Evolutionary conservation across 352 stramenopile species (phyloP).

Genomic region (Phytophthora niederhauseri): DNA sequence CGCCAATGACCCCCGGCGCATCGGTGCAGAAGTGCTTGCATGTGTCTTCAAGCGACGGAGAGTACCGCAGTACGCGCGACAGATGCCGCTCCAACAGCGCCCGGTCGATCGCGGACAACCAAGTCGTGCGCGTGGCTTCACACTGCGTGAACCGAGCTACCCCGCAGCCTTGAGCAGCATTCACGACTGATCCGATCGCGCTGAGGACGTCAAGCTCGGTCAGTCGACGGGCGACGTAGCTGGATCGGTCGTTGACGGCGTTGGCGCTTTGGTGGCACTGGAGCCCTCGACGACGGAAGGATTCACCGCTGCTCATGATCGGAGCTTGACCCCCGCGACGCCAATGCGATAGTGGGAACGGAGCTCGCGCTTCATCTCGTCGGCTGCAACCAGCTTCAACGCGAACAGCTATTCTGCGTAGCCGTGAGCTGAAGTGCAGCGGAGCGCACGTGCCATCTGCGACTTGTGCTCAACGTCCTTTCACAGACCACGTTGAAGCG

Average conservation of each 20-base stretch:
- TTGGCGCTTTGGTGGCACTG: constrained; percentile 13
- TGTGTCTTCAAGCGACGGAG: constrained; percentile 16
- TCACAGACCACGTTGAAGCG: constrained; percentile 28
- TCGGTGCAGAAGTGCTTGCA: constrained; percentile 8
- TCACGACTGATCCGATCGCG: constrained; percentile 14
- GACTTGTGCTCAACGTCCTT: constrained; percentile 19
- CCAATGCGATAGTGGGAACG: constrained; percentile 17
- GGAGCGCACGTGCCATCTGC: constrained; percentile 20
- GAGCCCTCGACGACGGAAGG: constrained; percentile 22
- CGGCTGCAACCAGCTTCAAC: background rate
- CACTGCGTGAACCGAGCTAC: constrained; percentile 15
- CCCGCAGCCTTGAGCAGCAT: constrained; percentile 6
- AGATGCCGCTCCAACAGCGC: constrained; percentile 20
- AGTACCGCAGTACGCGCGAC: constrained; percentile 16
- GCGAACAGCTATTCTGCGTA: background rate
- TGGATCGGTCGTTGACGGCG: constrained; percentile 20
- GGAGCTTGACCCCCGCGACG: background rate
- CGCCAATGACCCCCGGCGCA: background rate
- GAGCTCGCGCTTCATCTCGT: background rate
- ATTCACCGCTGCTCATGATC: constrained; percentile 3
- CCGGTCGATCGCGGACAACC: constrained; percentile 8
- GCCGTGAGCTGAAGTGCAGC: constrained; percentile 15
- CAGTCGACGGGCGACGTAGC: constrained; percentile 23
- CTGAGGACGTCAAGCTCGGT: constrained; percentile 19
- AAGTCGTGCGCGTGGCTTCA: constrained; percentile 11